Evolutionary conservation across 225 moss, liverwort and hornwort genomes (phyloP).

Genomic region (Bryoerythrophyllum caledonicum): DNA sequence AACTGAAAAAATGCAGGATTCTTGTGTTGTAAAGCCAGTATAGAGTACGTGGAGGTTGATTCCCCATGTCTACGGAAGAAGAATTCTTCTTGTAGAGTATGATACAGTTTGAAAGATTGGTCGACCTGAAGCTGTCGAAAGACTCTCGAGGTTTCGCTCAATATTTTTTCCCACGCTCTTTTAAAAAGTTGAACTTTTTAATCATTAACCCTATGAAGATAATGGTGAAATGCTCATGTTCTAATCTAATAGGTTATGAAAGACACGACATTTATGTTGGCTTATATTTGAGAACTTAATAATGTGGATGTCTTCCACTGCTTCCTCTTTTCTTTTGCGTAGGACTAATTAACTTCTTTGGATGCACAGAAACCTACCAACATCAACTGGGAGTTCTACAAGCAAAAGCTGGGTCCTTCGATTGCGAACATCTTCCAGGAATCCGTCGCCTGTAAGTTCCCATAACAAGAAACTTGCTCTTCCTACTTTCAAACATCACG

Average conservation of each 20-base stretch:
- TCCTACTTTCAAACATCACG: too few relatives aligned
- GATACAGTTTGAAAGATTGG: conserved; percentile 16
- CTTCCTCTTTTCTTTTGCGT: not conserved
- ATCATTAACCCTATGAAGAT: not conserved
- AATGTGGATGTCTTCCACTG: not conserved
- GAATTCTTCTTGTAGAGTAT: conserved; percentile 13
- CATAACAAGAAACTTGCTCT: not conserved
- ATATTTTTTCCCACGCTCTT: not conserved
- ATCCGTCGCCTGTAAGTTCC: conserved; percentile 66
- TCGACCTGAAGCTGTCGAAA: conserved; percentile 26
- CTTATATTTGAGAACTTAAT: not conserved
- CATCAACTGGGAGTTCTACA: conserved; percentile 91
- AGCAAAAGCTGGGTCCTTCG: conserved; percentile 72
- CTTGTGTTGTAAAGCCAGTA: not conserved
- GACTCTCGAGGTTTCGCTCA: conserved; percentile 16
- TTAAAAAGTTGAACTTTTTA: not conserved
- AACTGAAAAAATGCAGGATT: conserved; percentile 7
- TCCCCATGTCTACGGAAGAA: conserved; percentile 1
- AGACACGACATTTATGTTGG: not conserved
- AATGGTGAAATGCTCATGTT: not conserved
- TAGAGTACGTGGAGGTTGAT: conserved; percentile 22
- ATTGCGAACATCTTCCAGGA: conserved; percentile 84
- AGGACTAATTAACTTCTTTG: not conserved
- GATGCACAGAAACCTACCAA: conserved; percentile 74
- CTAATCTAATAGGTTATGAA: not conserved